Base-by-base conservation (phyloP, 179 eudicot genomes). In the Amaranthus tricolor region DNA sequence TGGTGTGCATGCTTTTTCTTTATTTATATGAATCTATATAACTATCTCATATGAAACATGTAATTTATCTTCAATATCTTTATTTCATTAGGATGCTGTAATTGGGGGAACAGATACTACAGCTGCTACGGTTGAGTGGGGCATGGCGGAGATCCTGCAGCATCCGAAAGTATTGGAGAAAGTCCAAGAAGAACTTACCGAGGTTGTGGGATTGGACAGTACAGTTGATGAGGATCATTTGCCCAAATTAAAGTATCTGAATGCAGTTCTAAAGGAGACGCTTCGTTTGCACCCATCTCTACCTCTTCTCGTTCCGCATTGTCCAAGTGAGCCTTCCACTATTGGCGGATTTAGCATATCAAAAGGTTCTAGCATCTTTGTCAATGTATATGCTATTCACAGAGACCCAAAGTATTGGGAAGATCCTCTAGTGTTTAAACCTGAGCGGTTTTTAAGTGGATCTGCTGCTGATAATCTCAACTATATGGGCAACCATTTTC, bases 401-500 rank as follows among this genome's bases (percentile, higher is more conserved):
- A 78, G 92, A 59, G 91, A 90, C 74, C 86, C 91, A 8, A 13
- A 63, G 0, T n/a, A 82, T 51, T 88, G 96, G 96, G 73, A 75
- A 19, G 70, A 73, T 6, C 88, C 89, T 0, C 40, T 53, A 14
- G 80, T 81, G 47, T 90, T 88, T 74, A 63, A 43, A 48, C 96
- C 88, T 0, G 88, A 85, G 65, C 81, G 96, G 80, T 91, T 89
- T 61, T 1, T 69, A 20, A 20, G 24, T n/a, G 56, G 45, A 16
- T 7, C 52, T 24, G 12, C 48, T 6, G 12, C 12, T 9, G 61
- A 15, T 53, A 24, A 62, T 0, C 47, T 70, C 3, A 70, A 76
- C 21, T 71, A 69, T 55, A 31, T 21, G 54, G 19, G 87, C 84
- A 6, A 78, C 71, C 4, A 75, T 80, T 24, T 83, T 79, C 57